Conservation (phyloP, 345 rosid species). For the Gossypium turneri region DNA sequence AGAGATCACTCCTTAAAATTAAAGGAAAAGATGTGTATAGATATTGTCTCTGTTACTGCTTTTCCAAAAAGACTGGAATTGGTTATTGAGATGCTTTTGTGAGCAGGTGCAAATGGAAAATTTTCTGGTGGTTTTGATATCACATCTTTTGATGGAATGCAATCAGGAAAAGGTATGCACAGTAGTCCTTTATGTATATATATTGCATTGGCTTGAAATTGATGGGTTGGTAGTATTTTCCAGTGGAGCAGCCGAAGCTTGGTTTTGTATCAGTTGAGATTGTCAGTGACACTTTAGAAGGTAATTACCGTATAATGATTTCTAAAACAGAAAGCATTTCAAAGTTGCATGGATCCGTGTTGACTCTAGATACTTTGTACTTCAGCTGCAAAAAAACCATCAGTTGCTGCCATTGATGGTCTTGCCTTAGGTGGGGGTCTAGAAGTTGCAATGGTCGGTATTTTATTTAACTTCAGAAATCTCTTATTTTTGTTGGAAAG, state of each 20-base stretch:
- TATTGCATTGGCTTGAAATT: conserved; percentile 4
- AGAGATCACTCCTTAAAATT: background rate
- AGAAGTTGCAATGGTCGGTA: conserved; percentile 84
- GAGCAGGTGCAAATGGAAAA: conserved; percentile 77
- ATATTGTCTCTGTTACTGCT: background rate
- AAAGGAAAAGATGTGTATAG: background rate
- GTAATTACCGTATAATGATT: conserved; percentile 30
- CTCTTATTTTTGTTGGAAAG: background rate
- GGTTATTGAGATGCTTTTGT: conserved; percentile 10
- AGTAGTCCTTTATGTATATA: background rate
- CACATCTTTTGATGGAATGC: conserved; percentile 61
- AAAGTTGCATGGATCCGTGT: background rate
- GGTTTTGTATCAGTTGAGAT: conserved; percentile 63
- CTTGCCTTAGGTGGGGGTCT: conserved; percentile 98
- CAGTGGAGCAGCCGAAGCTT: conserved; percentile 56
- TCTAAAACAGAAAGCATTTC: background rate
- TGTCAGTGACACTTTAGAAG: conserved; percentile 69
- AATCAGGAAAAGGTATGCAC: conserved; percentile 51
- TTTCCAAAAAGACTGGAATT: background rate
- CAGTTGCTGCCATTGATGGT: conserved; percentile 98
- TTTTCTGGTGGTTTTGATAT: conserved; percentile 98
- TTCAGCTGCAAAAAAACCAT: conserved; percentile 81
- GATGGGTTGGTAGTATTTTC: conserved; percentile 20
- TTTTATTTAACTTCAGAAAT: background rate
- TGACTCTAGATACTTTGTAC: conserved; percentile 21